Percentiles rank a stretch among this genome's conserved stretches.
These are phyloP conservation scores for Irpex sp. DNA, from an alignment of 1,284 basidiomycete species.

Conservation along the genomic window DNA sequence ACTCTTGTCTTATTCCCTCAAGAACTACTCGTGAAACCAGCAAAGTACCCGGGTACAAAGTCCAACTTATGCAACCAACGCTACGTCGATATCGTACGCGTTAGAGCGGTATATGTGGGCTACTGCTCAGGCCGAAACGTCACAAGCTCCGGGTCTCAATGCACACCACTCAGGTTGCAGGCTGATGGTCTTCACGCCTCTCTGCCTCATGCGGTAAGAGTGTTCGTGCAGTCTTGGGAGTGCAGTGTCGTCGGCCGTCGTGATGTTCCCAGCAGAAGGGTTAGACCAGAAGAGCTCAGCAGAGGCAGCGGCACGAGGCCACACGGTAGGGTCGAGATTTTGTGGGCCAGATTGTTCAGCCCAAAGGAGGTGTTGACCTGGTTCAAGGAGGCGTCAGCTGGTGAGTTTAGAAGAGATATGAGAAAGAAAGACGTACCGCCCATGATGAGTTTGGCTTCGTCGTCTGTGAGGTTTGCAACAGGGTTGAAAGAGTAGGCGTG, in stretches of 20 bases:
- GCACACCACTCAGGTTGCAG: conserved; percentile 85
- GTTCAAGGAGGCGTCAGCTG: conserved; percentile 19
- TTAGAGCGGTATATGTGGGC: too few species aligned
- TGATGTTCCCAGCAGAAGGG: conserved; percentile 52
- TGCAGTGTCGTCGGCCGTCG: conserved; percentile 60
- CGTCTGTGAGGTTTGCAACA: conserved; percentile 46
- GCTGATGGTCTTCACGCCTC: conserved; percentile 65
- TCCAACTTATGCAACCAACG: background rate
- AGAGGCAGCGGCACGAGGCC: conserved; percentile 77
- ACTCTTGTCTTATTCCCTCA: conserved; percentile 5
- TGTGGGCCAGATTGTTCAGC: conserved; percentile 70
- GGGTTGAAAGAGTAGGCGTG: conserved; percentile 76
- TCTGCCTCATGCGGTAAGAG: conserved; percentile 62
- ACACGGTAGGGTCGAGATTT: conserved; percentile 71
- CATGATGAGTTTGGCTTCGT: conserved; percentile 52
- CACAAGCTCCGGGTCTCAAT: conserved; percentile 60
- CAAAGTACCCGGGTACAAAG: background rate
- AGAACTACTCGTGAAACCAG: background rate
- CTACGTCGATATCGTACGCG: background rate
- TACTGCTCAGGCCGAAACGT: conserved; percentile 41
- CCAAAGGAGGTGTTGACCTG: conserved; percentile 73
- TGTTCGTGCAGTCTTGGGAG: conserved; percentile 77
- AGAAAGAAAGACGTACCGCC: conserved; percentile 48
- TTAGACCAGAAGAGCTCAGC: conserved; percentile 81
- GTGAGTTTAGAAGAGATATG: background rate